phyloP scores from a whole-genome alignment of 306 rosid species.

The Dicorynia guianensis region DNA sequence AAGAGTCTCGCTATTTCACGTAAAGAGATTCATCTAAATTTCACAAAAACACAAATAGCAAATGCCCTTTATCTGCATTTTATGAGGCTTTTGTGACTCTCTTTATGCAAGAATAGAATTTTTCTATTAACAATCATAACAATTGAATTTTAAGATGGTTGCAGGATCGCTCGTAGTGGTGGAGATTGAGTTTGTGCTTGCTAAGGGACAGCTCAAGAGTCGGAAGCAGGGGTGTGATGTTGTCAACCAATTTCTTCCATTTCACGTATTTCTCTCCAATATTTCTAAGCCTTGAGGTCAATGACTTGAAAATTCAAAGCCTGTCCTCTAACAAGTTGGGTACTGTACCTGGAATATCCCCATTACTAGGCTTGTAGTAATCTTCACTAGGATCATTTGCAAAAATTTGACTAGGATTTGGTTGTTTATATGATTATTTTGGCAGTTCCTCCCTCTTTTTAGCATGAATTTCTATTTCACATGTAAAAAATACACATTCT shows the following conservation, averaged over 20 bases:
- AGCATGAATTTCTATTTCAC: constrained; percentile 40
- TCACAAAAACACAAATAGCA: too few species aligned
- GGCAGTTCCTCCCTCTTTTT: constrained; percentile 39
- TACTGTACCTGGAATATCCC: constrained; percentile 1
- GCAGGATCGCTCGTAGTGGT: constrained; percentile 20
- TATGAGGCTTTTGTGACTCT: too few species aligned
- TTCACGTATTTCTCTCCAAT: constrained; percentile 15
- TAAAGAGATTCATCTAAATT: too few species aligned
- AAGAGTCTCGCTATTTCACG: too few species aligned
- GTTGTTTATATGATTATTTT: constrained; percentile 39
- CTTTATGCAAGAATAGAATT: too few species aligned
- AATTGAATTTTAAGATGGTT: constrained; percentile 27
- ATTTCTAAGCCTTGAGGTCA: constrained; percentile 28
- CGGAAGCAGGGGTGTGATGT: constrained; percentile 18
- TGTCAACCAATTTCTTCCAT: not conserved
- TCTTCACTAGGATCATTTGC: constrained; percentile 44
- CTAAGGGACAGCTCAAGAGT: constrained; percentile 33
- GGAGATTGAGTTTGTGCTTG: constrained; percentile 24
- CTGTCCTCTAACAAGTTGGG: constrained; percentile 26
- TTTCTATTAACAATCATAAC: constrained; percentile 27
- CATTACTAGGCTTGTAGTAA: constrained; percentile 32
- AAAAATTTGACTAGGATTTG: constrained; percentile 37
- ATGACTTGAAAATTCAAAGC: constrained; percentile 37
- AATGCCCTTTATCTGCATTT: too few species aligned
- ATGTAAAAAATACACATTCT: constrained; percentile 20